Evolutionary conservation across 495 filamentous ascomycete genomes (phyloP), one percentile per base, ranked within the genome.

Genomic region (Zalerion maritima): DNA sequence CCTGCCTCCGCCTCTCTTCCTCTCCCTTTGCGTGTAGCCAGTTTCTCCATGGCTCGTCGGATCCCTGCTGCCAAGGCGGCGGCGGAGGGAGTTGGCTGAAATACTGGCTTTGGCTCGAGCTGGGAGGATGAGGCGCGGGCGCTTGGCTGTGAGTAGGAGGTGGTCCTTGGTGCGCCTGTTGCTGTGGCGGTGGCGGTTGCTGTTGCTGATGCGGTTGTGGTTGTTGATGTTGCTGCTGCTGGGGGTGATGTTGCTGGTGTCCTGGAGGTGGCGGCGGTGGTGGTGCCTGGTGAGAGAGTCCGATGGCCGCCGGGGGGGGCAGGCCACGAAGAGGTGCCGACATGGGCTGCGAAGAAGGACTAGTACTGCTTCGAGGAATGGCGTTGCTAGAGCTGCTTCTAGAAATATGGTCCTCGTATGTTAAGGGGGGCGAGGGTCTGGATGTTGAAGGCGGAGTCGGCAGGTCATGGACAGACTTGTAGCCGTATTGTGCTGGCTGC

Each of bases 21-120:
- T 94, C 87, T 2, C 72, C 63, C 55, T 81, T 91, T 9, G 84
- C 80, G 26, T 67, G 49, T 2, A 93, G 62, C 83, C 81, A 94
- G 36, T 66, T 72, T 34, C 74, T 72, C 77, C 84, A 78, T 13
- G 77, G 69, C 19, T 87, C 78, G 38, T 94, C 84, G 19, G 73
- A 67, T 33, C 66, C 68, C 43, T 79, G 73, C 67, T 78, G 82
- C 58, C 70, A 69, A 24, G 65, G 51, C 6, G 84, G 79, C 9
- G 83, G 69, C 9, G 73, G 64, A 7, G 81, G 81, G 25, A 89
- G 58, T 24, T 68, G 54, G 24, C 64, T 62, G 41, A 68, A 55
- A 28, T 41, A 29, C 34, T 60, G 59, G 24, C 43, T 49, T 29
- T 57, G 57, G 29, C 51, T 33, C 14, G n/a, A n/a, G n/a, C n/a